Base-by-base conservation (phyloP, 1,284 basidiomycete species). In the Ceratobasidium sp. region DNA sequence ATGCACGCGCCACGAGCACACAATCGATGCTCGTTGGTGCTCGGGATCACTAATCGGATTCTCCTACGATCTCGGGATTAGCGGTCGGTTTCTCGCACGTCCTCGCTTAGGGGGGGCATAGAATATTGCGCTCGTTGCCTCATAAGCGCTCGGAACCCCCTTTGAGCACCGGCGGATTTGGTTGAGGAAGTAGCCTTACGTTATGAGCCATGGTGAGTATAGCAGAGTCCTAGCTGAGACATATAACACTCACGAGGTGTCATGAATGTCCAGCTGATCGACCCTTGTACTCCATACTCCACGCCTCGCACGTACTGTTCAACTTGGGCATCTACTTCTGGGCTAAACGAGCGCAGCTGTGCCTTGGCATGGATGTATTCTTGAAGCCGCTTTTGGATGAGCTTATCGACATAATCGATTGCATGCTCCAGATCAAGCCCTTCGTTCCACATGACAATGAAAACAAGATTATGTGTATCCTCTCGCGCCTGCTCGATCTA, bases 401-500 rank as follows among this genome's bases (percentile, higher is more conserved):
- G 88, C 7, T 85, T 83, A 46, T 86, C 87, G 78, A 88, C 79
- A 68, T 86, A 84, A 70, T 88, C 85, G 46, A 88, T 84, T 3
- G 85, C 88, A 42, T 81, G 84, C 80, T 89, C 88, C 6, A 89
- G 82, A 42, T 86, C 87, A 3, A 87, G 82, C n/a, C 85, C 81
- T 46, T 82, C 84, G 80, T 88, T 87, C 51, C 86, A 82, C 87
- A 89, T 88, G 73, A 89, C 84, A 69, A 85, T 85, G 81, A 88
- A 87, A 51, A 89, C 87, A 13, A 89, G 83, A 79, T 89, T 89
- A 81, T 88, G 88, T 79, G 87, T 88, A 80, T 89, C 88, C 40
- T 86, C 86, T 77, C 89, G 88, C 6, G 87, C 84, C 79, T 89
- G 88, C 80, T 89, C 88, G 63, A 69, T 72, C 61, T 75, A 66